Conservation (phyloP, 768 basidiomycete genomes). For the Suillus subaureus region DNA sequence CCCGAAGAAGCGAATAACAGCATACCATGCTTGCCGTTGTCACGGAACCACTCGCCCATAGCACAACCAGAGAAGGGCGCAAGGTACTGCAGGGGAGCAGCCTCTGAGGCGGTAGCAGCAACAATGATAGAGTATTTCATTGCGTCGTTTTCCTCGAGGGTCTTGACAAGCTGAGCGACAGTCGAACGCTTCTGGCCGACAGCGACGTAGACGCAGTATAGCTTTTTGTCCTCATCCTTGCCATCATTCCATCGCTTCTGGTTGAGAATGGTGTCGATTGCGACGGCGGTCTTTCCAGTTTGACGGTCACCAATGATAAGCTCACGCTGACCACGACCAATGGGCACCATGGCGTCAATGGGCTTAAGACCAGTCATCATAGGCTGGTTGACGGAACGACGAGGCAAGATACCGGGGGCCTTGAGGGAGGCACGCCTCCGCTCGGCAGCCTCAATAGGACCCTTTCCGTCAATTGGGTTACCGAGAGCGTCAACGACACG, state of each 20-base stretch:
- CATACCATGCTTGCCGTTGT: constrained; percentile 98
- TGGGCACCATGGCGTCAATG: constrained; percentile 99
- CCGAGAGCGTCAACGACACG: constrained; percentile 99
- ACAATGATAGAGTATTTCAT: constrained; percentile 99
- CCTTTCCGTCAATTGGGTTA: constrained; percentile 99
- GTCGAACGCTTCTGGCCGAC: constrained; percentile 99
- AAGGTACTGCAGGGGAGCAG: constrained; percentile 98
- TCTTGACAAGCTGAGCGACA: constrained; percentile 98
- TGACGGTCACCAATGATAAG: constrained; percentile 99
- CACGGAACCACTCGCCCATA: constrained; percentile 99
- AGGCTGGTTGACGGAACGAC: constrained; percentile 99
- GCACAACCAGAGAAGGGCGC: constrained; percentile 99
- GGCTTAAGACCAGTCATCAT: constrained; percentile 99
- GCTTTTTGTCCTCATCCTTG: constrained; percentile 94
- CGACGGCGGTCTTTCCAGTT: constrained; percentile 99
- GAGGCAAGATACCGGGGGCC: constrained; percentile 98
- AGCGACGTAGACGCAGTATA: constrained; percentile 99
- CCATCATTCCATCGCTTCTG: constrained; percentile 99
- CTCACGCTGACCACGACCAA: constrained; percentile 99
- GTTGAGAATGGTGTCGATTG: constrained; percentile 99
- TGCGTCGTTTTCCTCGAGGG: constrained; percentile 99
- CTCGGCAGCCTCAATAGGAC: constrained; percentile 90
- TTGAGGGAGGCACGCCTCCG: constrained; percentile 97
- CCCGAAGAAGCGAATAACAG: background rate
- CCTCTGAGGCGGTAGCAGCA: constrained; percentile 98